Evolutionary conservation across 805 yeast genomes (phyloP), one percentile per base, ranked within the genome.

Genomic region (Metschnikowia hibisci): DNA sequence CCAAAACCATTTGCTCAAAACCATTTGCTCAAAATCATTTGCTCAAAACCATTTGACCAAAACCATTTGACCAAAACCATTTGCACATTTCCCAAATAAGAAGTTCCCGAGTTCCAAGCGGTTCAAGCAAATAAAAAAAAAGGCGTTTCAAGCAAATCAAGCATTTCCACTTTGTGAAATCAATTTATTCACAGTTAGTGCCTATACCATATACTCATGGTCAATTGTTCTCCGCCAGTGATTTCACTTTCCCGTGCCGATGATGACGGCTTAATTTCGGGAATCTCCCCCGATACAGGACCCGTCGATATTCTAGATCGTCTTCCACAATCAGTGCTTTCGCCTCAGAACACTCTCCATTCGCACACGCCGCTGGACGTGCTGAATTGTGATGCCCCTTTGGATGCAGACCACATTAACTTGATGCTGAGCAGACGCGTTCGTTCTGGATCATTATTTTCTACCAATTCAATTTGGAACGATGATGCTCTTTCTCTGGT

Each of bases 381-480:
- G 40, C 42, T 26, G 39, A 45, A 34, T 10, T n/a, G 36, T 10
- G 47, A 43, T 13, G 15, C 18, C 6, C 33, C 40, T 26, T 29
- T 37, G 13, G 40, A 37, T 20, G 14, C 40, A 6, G 40, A 37
- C 28, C 33, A 29, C 10, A 28, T 37, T 27, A 11, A 32, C 12
- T 37, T 29, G 28, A 37, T 45, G 54, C 55, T 51, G 55, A 38
- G 51, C 23, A 44, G 48, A 35, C 63, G 85, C 50, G 61, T 76
- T 49, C 70, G 86, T 42, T 78, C 84, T 0, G 80, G 82, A 4
- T 78, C 83, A 1, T 62, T 80, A 35, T 69, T 76, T 49, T 64
- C 71, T 20, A 63, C 71, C 3, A 61, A 67, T 48, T 77, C 83
- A 31, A 80, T 81, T 42, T 81, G 86, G 86, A 76, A 77, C 48